Conservation (phyloP, 805 yeast genomes). For the Spathaspora passalidarum region DNA sequence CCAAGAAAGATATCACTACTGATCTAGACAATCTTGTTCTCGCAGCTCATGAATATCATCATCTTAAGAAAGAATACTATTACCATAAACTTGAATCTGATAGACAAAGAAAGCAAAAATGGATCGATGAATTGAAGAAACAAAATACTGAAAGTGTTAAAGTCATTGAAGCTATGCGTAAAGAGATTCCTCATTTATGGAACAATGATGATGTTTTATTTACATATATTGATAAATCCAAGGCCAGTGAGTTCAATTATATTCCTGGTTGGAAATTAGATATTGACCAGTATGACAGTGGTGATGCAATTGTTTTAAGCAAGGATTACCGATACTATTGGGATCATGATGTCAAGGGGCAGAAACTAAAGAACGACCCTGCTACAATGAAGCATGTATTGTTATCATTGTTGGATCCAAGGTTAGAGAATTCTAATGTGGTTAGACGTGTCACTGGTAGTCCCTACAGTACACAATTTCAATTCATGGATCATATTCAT, state of each 20-base stretch:
- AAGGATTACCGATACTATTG: constrained; percentile 37
- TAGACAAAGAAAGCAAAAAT: constrained; percentile 37
- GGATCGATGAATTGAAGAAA: constrained; percentile 39
- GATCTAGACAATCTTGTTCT: constrained; percentile 39
- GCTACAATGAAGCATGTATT: constrained; percentile 33
- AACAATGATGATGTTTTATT: constrained; percentile 41
- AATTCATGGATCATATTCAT: constrained; percentile 45
- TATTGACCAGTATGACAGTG: constrained; percentile 34
- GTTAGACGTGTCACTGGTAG: constrained; percentile 38
- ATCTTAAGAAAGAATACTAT: constrained; percentile 39
- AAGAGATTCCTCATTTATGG: constrained; percentile 48
- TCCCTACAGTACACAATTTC: constrained; percentile 37
- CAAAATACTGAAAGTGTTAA: constrained; percentile 40
- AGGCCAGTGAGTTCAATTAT: constrained; percentile 24
- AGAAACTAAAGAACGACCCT: constrained; percentile 31
- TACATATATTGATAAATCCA: constrained; percentile 50
- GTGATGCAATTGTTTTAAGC: constrained; percentile 56
- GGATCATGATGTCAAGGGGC: constrained; percentile 36
- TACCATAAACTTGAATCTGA: constrained; percentile 26
- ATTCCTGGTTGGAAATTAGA: constrained; percentile 37
- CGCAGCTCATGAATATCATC: constrained; percentile 48
- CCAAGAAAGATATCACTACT: constrained; percentile 28
- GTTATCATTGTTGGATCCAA: constrained; percentile 36
- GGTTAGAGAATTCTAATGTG: constrained; percentile 10
- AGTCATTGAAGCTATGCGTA: constrained; percentile 47